Evolutionary conservation across 1,284 basidiomycete species (phyloP).

Genomic region (Trichosporon asahii): DNA sequence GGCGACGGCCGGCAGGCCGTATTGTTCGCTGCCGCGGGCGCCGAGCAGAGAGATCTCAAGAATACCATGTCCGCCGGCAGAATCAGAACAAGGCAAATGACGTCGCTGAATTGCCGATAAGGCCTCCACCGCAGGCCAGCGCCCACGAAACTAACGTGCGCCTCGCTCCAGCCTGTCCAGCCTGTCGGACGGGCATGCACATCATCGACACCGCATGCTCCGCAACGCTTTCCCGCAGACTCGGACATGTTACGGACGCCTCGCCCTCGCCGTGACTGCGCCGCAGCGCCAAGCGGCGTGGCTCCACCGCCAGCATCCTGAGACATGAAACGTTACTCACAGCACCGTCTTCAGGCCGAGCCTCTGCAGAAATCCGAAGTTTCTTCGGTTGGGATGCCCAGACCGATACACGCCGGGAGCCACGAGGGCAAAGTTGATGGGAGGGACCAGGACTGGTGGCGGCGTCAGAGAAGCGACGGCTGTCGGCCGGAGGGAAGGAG

Average conservation of each 20-base stretch:
- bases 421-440: conserved; percentile 54
- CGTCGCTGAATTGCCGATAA: conserved; percentile 5
- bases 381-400: conserved; percentile 51
- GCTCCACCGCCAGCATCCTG: not conserved
- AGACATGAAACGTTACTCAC: conserved; percentile 27
- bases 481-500: conserved; percentile 18
- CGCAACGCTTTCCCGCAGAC: not conserved
- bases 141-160: not conserved
- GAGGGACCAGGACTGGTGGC: conserved; percentile 44
- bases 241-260: not conserved
- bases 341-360: conserved; percentile 48
- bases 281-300: not conserved
- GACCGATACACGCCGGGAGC: conserved; percentile 47
- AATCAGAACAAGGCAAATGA: not conserved
- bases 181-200: not conserved
- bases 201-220: not conserved
- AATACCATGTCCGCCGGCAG: not conserved
- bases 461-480: conserved; percentile 16
- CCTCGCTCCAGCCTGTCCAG: not conserved
- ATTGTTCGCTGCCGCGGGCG: not conserved
- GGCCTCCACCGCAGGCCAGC: not conserved
- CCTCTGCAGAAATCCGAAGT: conserved; percentile 46
- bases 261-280: not conserved
- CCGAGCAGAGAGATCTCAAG: not conserved
- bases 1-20: not conserved